Evolutionary conservation across 495 filamentous ascomycete genomes (phyloP), one percentile per base, ranked within the genome.

Genomic region (Penicillium roqueforti): DNA sequence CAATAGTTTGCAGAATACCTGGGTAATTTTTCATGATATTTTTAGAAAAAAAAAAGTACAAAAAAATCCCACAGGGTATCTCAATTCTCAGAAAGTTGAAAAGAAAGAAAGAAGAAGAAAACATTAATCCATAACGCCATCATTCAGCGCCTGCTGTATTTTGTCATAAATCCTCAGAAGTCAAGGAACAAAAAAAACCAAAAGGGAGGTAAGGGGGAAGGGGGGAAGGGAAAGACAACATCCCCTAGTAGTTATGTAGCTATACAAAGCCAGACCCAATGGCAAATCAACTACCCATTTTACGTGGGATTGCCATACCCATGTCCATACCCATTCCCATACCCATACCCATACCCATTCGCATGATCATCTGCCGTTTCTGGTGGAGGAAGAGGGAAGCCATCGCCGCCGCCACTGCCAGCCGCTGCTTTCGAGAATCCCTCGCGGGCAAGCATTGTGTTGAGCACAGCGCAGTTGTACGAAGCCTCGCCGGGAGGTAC

Each of bases 391-490:
- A 77, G 64, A 20, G 75, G 75, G 55, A 77, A 77, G 6, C 72
- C 73, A 53, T 77, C 75, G 13, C 72, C 71, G 10, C 72, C 71
- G 10, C 71, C 63, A 1, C 68, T 68, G 11, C 63, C 59, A 1
- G 64, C 59, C 2, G 73, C 73, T 1, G 72, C 72, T 58, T 74
- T 77, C 6, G 75, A 67, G 69, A 98, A 97, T 55, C 87, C 87
- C 59, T 87, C 81, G 31, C 88, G 75, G 4, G 91, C 95, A 36
- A 93, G 82, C 63, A 87, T 83, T 57, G 92, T 91, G 62, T 97
- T 97, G 60, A 96, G 70, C 67, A 91, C 81, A 18, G 92, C 91
- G 53, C 86, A 86, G 56, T 96, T 96, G 66, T 92, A 92, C 31
- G 88, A 81, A 6, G 87, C 86, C 61, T 95, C 92, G 11, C 89